Percentiles rank a stretch among this genome's conserved stretches.
These are phyloP conservation scores for Candida patagonica DNA, from an alignment of 805 yeast genomes.

Conservation along the genomic window DNA sequence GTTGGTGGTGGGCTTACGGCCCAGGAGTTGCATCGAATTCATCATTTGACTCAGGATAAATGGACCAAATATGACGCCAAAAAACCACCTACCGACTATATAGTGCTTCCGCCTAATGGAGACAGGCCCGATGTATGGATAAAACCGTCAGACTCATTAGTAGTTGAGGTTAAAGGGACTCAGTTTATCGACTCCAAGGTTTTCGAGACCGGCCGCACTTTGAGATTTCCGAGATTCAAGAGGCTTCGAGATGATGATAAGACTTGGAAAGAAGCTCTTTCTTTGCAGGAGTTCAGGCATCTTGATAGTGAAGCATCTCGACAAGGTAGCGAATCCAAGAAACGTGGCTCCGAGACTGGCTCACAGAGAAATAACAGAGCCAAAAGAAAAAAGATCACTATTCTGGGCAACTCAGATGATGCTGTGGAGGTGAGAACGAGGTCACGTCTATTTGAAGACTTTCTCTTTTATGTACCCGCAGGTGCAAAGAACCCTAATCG, in stretches of 20 bases:
- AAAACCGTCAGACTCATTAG: slow-evolving; percentile 64
- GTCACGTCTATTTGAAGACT: slow-evolving; percentile 16
- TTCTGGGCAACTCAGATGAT: slow-evolving; percentile 4
- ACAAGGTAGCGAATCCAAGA: slow-evolving; percentile 12
- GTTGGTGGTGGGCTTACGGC: slow-evolving; percentile 78
- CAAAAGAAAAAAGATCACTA: slow-evolving; percentile 6
- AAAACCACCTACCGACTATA: slow-evolving; percentile 31
- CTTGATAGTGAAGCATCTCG: slow-evolving; percentile 24
- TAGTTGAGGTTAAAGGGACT: slow-evolving; percentile 76
- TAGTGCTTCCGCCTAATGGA: slow-evolving; percentile 14
- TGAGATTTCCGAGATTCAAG: slow-evolving; percentile 69
- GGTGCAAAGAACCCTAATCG: slow-evolving; percentile 20
- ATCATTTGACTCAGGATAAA: slow-evolving; percentile 44
- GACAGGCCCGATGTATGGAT: slow-evolving; percentile 69
- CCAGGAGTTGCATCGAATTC: slow-evolving; percentile 52
- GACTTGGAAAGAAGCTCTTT: slow-evolving; percentile 43
- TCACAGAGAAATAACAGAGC: slow-evolving; percentile 5
- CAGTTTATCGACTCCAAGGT: slow-evolving; percentile 46
- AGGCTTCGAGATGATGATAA: slow-evolving; percentile 57
- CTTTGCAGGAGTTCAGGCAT: slow-evolving; percentile 42
- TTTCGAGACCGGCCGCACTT: slow-evolving; percentile 59
- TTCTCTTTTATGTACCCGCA: slow-evolving; percentile 19
- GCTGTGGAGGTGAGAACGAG: slow-evolving; percentile 7
- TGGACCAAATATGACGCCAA: slow-evolving; percentile 43
- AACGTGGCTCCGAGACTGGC: slow-evolving; percentile 21